phyloP scores from a whole-genome alignment of 2,329 filamentous ascomycete species.

The Pleurostoma richardsiae region DNA sequence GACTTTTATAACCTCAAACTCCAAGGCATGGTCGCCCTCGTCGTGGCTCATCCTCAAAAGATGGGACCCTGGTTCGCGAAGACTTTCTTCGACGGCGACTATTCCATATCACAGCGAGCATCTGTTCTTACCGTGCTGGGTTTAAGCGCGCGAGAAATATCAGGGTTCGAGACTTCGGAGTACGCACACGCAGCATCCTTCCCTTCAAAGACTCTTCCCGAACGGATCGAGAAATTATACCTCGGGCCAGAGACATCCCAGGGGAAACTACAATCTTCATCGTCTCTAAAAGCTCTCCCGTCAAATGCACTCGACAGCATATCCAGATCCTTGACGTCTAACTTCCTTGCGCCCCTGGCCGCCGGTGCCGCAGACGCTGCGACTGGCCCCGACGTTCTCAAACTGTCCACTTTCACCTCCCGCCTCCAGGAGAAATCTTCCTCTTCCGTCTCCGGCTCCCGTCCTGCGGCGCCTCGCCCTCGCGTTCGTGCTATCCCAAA shows the following conservation, averaged over 20 bases:
- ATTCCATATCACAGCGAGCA: constrained; percentile 79
- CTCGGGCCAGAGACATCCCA: constrained; percentile 24
- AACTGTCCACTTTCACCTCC: constrained; percentile 83
- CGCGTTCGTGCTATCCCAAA: constrained; percentile 62
- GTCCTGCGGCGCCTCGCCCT: constrained; percentile 19
- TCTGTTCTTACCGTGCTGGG: constrained; percentile 79
- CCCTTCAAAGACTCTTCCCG: constrained; percentile 74
- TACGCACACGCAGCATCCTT: constrained; percentile 53
- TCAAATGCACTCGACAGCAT: constrained; percentile 63
- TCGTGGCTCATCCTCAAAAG: constrained; percentile 68
- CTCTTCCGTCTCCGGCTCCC: constrained; percentile 15
- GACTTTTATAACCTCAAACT: constrained; percentile 71
- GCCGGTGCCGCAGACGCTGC: constrained; percentile 73
- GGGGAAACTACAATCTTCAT: constrained; percentile 16
- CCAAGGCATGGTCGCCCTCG: constrained; percentile 75
- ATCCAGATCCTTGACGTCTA: constrained; percentile 60
- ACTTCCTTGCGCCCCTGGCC: constrained; percentile 77
- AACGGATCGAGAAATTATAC: constrained; percentile 70
- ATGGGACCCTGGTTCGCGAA: constrained; percentile 83
- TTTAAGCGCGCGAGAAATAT: constrained; percentile 76
- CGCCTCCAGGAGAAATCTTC: constrained; percentile 52
- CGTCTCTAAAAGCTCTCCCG: constrained; percentile 45
- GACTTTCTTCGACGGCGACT: constrained; percentile 87
- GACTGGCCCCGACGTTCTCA: constrained; percentile 77
- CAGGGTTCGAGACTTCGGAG: constrained; percentile 62